phyloP scores from a whole-genome alignment of 176 grass and related monocot genomes.

The Carex kokanica region DNA sequence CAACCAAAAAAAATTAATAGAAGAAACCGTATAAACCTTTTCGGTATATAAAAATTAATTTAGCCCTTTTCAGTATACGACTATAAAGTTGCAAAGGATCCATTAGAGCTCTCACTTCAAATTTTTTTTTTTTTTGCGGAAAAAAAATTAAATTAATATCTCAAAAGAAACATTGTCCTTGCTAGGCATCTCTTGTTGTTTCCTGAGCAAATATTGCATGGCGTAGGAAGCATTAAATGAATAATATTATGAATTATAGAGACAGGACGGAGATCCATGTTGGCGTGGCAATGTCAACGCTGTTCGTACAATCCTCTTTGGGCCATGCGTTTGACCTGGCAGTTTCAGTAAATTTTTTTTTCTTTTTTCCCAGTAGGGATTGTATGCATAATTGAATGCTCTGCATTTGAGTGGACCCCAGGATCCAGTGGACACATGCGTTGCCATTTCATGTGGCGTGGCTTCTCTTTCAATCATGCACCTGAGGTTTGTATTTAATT shows the following conservation, averaged over 20 bases:
- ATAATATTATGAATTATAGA: not conserved
- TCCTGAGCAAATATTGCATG: constrained; percentile 6
- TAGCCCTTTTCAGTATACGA: not conserved
- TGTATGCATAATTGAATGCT: not conserved
- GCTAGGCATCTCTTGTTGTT: constrained; percentile 8
- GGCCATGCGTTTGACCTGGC: constrained; percentile 16
- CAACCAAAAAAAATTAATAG: too few species aligned
- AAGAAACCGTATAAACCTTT: too few species aligned
- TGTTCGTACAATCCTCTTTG: not conserved
- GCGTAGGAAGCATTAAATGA: constrained; percentile 22
- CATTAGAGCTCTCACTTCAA: not conserved
- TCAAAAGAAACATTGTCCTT: constrained; percentile 9
- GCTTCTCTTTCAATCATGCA: not conserved
- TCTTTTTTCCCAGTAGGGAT: not conserved
- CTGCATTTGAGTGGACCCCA: not conserved
- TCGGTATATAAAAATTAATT: not conserved
- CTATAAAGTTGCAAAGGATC: not conserved
- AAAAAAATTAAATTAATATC: not conserved
- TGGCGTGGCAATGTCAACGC: not conserved
- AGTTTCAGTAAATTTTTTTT: not conserved
- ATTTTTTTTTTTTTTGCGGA: too few species aligned
- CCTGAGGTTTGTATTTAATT: not conserved
- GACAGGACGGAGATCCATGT: not conserved
- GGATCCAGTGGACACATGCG: not conserved
- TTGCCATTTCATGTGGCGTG: not conserved